Conservation (phyloP, 768 basidiomycete genomes). For the Serendipita sp. region DNA sequence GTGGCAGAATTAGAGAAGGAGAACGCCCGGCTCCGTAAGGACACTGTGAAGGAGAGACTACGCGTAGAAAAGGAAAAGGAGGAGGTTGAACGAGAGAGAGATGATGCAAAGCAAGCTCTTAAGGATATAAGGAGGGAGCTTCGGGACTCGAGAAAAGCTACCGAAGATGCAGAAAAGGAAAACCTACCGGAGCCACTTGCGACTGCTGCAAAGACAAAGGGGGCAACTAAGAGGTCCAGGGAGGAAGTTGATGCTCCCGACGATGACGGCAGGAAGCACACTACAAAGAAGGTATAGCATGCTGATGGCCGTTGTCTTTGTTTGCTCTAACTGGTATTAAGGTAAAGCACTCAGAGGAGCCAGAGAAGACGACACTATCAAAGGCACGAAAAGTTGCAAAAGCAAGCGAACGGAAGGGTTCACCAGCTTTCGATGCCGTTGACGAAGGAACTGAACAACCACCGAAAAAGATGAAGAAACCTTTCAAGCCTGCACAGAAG, state of each 20-base stretch:
- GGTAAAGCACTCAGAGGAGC: neutral
- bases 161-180: neutral
- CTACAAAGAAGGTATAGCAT: neutral
- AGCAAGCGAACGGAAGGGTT: neutral
- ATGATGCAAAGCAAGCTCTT: neutral
- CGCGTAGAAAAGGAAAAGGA: neutral
- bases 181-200: neutral
- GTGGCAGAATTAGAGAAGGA: neutral
- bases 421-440: neutral
- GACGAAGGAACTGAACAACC: too few relatives aligned
- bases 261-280: neutral
- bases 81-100: neutral
- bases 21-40: neutral
- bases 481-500: neutral
- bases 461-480: neutral
- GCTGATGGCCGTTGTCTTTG: neutral
- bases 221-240: neutral
- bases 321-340: neutral
- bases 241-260: neutral
- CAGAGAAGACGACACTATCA: neutral
- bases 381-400: neutral
- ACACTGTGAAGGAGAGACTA: neutral
- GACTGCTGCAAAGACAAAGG: neutral
- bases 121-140: neutral
- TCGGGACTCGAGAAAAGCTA: neutral